Evolutionary conservation across 805 yeast genomes (phyloP).

Genomic region (Tetrapisispora nanseiensis): DNA sequence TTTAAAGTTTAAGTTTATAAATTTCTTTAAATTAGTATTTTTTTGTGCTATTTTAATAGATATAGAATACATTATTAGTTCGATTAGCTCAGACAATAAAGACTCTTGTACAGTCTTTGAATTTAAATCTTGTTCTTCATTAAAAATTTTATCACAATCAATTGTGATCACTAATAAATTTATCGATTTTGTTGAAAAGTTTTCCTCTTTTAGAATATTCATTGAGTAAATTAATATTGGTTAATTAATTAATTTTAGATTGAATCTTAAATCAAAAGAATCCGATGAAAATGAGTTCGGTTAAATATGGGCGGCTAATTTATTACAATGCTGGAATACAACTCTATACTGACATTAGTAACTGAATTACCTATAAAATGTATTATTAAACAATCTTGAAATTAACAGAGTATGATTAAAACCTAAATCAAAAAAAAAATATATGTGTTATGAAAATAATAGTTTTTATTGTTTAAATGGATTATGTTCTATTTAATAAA

Average conservation of each 20-base stretch:
- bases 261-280: no score
- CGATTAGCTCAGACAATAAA: not conserved
- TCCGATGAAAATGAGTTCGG: no score
- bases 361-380: no score
- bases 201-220: not conserved
- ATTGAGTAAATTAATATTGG: not conserved
- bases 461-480: no score
- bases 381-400: no score
- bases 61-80: not conserved
- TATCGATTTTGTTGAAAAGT: not conserved
- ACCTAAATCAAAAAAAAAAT: no score
- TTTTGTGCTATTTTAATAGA: not conserved
- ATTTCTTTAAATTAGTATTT: not conserved
- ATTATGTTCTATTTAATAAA: no score
- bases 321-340: not conserved
- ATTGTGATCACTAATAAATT: not conserved
- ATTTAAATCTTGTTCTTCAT: not conserved
- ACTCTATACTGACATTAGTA: no score
- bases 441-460: no score
- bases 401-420: no score
- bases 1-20: not conserved
- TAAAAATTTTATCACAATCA: not conserved
- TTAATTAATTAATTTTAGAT: no score
- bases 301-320: not conserved
- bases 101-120: not conserved